These are phyloP conservation scores for Paracoccidioides lutzii DNA, from an alignment of 2,329 filamentous ascomycete genomes.

Conservation along the genomic window DNA sequence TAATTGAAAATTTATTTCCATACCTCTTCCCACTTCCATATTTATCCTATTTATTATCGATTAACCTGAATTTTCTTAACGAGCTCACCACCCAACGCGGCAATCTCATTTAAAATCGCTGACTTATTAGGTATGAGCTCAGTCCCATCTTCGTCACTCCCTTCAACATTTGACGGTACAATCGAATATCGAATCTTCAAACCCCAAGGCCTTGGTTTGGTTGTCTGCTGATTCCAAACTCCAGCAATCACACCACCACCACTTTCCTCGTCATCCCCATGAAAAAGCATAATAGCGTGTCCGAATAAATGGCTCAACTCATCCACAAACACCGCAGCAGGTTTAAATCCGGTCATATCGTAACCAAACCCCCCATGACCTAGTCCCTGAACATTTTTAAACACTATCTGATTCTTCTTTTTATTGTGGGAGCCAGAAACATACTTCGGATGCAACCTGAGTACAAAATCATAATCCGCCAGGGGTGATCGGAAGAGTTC, in stretches of 20 bases:
- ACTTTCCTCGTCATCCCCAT: slow-evolving; percentile 39
- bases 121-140: slow-evolving; percentile 26
- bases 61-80: slow-evolving; percentile 52
- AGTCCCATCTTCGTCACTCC: slow-evolving; percentile 8
- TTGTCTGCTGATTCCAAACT: slow-evolving; percentile 47
- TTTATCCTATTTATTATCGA: slow-evolving; percentile 5
- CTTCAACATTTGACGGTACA: slow-evolving; percentile 8
- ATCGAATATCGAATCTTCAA: slow-evolving; percentile 29
- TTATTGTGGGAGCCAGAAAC: slow-evolving; percentile 26
- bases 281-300: slow-evolving; percentile 66
- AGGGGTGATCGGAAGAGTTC: slow-evolving; percentile 61
- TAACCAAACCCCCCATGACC: slow-evolving; percentile 25
- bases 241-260: slow-evolving; percentile 46
- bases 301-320: slow-evolving; percentile 58
- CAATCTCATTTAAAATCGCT: slow-evolving; percentile 34
- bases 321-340: slow-evolving; percentile 48
- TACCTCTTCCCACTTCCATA: not conserved
- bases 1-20: not conserved
- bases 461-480: slow-evolving; percentile 72
- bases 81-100: slow-evolving; percentile 47
- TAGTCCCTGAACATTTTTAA: slow-evolving; percentile 66
- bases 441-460: slow-evolving; percentile 52
- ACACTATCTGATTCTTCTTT: slow-evolving; percentile 32
- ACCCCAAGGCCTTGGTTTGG: slow-evolving; percentile 21
- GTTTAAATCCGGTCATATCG: slow-evolving; percentile 43